Base-by-base conservation (phyloP, 345 rosid genomes). In the Firmiana major region DNA sequence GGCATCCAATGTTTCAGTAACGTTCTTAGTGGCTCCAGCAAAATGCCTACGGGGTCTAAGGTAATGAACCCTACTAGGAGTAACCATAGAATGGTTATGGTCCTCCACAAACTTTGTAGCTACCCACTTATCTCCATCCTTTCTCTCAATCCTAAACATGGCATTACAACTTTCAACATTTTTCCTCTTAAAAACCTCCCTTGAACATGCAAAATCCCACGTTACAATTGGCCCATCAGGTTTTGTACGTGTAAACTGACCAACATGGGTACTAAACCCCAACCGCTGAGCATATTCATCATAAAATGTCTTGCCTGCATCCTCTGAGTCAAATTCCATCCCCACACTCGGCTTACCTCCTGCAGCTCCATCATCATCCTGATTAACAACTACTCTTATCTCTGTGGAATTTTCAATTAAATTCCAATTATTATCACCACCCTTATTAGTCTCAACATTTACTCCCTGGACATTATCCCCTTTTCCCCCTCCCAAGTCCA, bases 151-250 rank as follows among this genome's bases (percentile, higher is more conserved):
- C 58, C 90, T 87, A 79, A 89, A 79, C 83, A 89, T 48, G 0
- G 93, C 93, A 82, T 85, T 84, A 78, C 93, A 89, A 68, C 87
- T 85, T 75, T 88, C 89, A 54, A 86, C 78, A 75, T 84, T 88
- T 80, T 85, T 89, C 78, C 87, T 84, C 72, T 85, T 87, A 31
- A 85, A 77, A n/a, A 85, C 85, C 80, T 89, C 91, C 75, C 82
- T 83, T 7, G 89, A 83, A 75, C 90, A 88, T 4, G 84, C 69
- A 82, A 87, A 85, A 24, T 89, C 87, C 90, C 91, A 88, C 17
- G 82, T 87, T 21, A 87, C 79, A 70, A 88, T 89, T 0, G 88
- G 89, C 40, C 93, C 93, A 86, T 89, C 91, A 40, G 90, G 89
- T 72, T 78, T 88, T 58, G 80, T 40, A 34, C 89, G 88, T 62